phyloP scores from a whole-genome alignment of 768 basidiomycete species.

The Termitomyces sp. region DNA sequence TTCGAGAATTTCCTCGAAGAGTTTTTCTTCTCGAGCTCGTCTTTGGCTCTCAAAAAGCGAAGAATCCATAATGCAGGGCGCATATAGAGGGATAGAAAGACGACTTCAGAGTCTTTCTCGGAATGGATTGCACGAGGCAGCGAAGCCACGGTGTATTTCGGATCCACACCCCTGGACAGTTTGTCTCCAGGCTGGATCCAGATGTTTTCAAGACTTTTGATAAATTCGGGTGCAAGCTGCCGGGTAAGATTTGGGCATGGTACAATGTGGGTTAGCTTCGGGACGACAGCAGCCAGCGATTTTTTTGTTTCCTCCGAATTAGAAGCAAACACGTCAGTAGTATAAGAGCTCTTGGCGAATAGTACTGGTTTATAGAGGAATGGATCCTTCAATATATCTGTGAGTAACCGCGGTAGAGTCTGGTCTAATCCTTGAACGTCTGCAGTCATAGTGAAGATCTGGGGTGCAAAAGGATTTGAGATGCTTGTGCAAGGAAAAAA shows the following conservation, averaged over 20 bases:
- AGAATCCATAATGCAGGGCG: neutral
- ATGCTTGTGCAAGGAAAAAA: too few relatives aligned
- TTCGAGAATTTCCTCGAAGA: neutral
- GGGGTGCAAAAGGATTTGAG: too few relatives aligned
- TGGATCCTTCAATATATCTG: neutral
- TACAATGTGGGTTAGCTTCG: neutral
- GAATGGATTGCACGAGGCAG: neutral
- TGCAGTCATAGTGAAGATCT: too few relatives aligned
- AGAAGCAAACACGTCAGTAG: neutral
- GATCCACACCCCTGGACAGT: neutral
- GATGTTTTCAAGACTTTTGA: neutral
- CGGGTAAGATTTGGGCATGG: neutral
- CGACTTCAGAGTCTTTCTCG: neutral
- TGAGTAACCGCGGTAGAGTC: neutral
- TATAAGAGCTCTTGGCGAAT: neutral
- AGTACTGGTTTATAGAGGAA: neutral
- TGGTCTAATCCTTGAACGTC: neutral
- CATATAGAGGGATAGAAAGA: neutral
- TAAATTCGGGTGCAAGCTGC: neutral
- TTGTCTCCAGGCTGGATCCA: neutral
- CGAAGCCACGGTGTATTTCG: neutral
- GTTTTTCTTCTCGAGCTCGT: neutral
- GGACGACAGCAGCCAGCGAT: neutral
- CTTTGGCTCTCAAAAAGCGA: neutral
- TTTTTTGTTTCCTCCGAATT: neutral